Evolutionary conservation across 2,329 filamentous ascomycete genomes (phyloP), one percentile per base, ranked within the genome.

Genomic region (Talaromyces atroroseus): DNA sequence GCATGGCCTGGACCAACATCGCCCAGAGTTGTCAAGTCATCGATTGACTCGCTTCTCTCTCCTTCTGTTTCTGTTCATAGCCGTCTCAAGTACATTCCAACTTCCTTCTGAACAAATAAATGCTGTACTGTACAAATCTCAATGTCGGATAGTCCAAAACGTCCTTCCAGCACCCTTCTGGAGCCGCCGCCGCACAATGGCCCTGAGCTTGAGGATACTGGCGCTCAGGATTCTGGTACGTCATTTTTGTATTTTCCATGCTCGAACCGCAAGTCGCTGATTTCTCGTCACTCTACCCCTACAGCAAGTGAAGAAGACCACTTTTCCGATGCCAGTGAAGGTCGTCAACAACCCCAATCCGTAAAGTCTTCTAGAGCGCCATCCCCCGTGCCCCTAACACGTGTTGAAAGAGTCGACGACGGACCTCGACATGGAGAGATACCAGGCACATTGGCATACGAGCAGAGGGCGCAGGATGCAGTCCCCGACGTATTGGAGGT

Each of bases 321-420:
- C 70, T 87, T 86, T 69, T 85, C 83, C 48, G 84, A 86, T 66
- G 84, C 84, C 56, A 82, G 78, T 45, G 84, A 86, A 74, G 83
- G 82, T 63, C 71, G 71, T 47, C 59, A 63, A 32, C 64, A 61
- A 65, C 65, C 68, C 57, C 61, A 63, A 59, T 71, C 68, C 61
- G 68, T 64, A 60, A 63, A 65, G 65, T 65, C 66, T 50, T 75
- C 76, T 52, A 68, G 74, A 61, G 68, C 72, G 61, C 71, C 71
- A 48, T 83, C 81, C 10, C 79, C 81, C 52, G 78, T 85, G 55
- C 83, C 83, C 24, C 76, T 78, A 52, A 86, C 82, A n/a, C 76
- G 83, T 60, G 81, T 86, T 24, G 83, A 86, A 70, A 79, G 80
- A 64, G 80, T 85, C 44, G 84, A 86, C 66, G 77, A 82, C 63